A percentile compares a stretch with the other conserved stretches of the same genome.
phyloP scores from a whole-genome alignment of 139 green algal species.

The Chlorella vulgaris region DNA sequence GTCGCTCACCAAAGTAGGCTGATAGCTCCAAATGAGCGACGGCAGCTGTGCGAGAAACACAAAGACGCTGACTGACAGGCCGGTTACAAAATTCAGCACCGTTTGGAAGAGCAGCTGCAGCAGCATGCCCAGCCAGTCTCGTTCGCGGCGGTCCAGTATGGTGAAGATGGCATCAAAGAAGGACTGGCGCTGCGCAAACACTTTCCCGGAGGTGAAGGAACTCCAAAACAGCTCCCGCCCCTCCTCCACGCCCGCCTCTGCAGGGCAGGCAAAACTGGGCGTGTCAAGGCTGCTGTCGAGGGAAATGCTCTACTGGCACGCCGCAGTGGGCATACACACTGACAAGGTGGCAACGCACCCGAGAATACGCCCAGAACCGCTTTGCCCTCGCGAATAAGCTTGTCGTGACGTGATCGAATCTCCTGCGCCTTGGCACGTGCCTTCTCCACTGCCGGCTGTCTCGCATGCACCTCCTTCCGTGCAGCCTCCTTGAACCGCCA shows the following conservation, averaged over 20 bases:
- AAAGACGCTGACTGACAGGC: conserved; percentile 54
- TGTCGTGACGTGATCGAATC: conserved; percentile 2
- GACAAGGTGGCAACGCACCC: neutral
- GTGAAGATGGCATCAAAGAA: conserved; percentile 57
- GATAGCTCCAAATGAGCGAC: conserved; percentile 49
- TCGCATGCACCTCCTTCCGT: conserved; percentile 20
- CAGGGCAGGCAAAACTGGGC: neutral
- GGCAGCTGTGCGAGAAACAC: conserved; percentile 56
- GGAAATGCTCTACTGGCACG: too few relatives aligned
- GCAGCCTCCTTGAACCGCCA: conserved; percentile 49
- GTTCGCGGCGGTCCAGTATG: conserved; percentile 41
- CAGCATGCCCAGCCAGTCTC: conserved; percentile 56
- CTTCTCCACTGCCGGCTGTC: conserved; percentile 14
- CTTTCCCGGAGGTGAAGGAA: conserved; percentile 57
- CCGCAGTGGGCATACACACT: too few relatives aligned
- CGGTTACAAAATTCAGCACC: conserved; percentile 27
- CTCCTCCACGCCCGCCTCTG: conserved; percentile 58
- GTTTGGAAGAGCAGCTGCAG: conserved; percentile 42
- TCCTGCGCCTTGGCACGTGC: neutral
- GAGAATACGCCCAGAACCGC: conserved; percentile 58
- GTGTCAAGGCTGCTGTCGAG: neutral
- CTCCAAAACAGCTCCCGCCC: conserved; percentile 47
- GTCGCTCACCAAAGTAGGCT: conserved; percentile 37
- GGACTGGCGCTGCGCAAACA: conserved; percentile 63
- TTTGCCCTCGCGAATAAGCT: conserved; percentile 43